A percentile compares a stretch with the other conserved stretches of the same genome.
These are phyloP conservation scores for Plasmodium berghei DNA, from an alignment of 169 alveolate species.

Conservation along the genomic window DNA sequence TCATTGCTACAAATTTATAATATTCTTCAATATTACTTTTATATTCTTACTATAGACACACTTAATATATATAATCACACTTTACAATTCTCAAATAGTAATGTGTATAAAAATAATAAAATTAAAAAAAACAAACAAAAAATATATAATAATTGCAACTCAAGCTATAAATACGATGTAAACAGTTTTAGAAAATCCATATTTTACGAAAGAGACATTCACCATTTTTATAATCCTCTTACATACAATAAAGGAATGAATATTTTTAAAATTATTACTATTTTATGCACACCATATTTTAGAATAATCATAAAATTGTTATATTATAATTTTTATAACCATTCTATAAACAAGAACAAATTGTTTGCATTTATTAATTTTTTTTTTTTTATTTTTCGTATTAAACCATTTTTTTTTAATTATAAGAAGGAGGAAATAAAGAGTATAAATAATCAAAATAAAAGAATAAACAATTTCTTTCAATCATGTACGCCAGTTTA, in stretches of 20 bases:
- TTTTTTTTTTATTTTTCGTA: conserved; percentile 20
- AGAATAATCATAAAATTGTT: conserved; percentile 23
- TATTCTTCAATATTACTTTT: conserved; percentile 41
- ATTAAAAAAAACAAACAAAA: neutral
- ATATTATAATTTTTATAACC: conserved; percentile 34
- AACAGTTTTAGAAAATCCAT: neutral
- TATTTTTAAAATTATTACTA: conserved; percentile 24
- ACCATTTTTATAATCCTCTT: conserved; percentile 46
- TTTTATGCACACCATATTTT: conserved; percentile 22
- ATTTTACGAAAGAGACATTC: conserved; percentile 3
- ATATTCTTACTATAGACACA: conserved; percentile 18
- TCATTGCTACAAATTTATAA: conserved; percentile 2
- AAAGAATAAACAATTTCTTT: neutral
- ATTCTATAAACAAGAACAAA: conserved; percentile 19
- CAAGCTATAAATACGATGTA: no score
- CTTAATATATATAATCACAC: conserved; percentile 49
- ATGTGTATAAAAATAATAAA: neutral
- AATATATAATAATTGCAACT: no score
- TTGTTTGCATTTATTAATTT: conserved; percentile 39
- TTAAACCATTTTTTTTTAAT: conserved; percentile 32
- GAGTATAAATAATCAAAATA: no score
- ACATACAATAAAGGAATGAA: conserved; percentile 70
- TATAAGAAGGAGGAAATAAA: no score
- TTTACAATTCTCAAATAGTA: neutral
- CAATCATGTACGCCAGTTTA: no score